These are phyloP conservation scores for Ogataea degrootiae DNA, from an alignment of 805 yeast genomes.

Conservation along the genomic window DNA sequence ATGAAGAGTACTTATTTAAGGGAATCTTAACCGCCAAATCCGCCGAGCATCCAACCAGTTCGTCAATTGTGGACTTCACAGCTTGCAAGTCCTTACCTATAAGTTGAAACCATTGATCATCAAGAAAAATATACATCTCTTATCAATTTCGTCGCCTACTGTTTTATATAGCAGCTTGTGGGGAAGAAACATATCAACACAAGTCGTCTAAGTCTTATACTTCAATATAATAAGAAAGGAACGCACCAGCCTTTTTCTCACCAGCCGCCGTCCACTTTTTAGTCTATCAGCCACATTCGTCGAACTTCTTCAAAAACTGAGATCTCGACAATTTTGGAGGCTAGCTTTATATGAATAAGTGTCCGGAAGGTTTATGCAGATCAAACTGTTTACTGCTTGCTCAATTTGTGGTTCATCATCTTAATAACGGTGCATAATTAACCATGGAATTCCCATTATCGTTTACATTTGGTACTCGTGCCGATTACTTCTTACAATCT, in stretches of 20 bases:
- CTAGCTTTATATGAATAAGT: no score
- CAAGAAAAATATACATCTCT: background rate
- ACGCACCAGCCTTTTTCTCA: no score
- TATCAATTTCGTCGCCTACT: no score
- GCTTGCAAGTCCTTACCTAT: background rate
- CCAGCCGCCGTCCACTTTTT: no score
- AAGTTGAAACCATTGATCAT: conserved; percentile 5
- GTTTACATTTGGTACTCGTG: conserved; percentile 50
- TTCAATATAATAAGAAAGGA: no score
- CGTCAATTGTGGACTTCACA: no score
- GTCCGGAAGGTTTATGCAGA: background rate
- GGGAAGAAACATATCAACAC: no score
- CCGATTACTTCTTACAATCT: conserved; percentile 57
- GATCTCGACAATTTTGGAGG: no score
- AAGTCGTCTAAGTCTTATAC: no score
- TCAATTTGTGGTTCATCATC: background rate
- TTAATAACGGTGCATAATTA: background rate
- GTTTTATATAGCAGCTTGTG: no score
- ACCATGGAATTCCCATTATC: conserved; percentile 44
- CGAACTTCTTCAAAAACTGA: background rate
- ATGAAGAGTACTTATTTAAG: conserved; percentile 7
- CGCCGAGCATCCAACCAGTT: background rate
- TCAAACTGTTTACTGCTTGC: background rate
- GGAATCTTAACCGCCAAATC: conserved; percentile 2
- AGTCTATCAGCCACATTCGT: background rate